These are phyloP conservation scores for Globisporangium carolinianum DNA, from an alignment of 352 stramenopile species.

Conservation along the genomic window DNA sequence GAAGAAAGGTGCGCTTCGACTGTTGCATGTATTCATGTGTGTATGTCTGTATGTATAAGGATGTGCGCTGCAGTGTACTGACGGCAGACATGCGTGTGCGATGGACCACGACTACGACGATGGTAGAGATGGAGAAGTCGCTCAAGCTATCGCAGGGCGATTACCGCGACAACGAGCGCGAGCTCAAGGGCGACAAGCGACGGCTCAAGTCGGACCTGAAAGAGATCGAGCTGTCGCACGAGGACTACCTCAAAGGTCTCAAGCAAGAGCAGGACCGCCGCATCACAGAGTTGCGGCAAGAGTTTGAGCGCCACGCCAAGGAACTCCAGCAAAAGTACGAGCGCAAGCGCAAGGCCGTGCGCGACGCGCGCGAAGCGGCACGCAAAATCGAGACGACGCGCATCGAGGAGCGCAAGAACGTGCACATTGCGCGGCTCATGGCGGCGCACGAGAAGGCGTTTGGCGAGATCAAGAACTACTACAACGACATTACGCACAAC, in stretches of 20 bases:
- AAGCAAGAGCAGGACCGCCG: conserved; percentile 91
- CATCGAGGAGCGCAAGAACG: conserved; percentile 92
- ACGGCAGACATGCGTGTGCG: too few species aligned
- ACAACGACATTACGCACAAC: conserved; percentile 96
- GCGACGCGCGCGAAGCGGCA: conserved; percentile 73
- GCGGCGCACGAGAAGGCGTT: conserved; percentile 91
- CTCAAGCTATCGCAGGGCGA: conserved; percentile 90
- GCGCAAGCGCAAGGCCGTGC: conserved; percentile 70
- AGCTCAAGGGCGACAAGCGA: conserved; percentile 88
- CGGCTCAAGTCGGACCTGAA: conserved; percentile 87
- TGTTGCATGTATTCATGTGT: too few species aligned
- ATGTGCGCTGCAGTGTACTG: too few species aligned
- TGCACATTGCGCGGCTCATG: conserved; percentile 91
- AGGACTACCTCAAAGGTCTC: conserved; percentile 89
- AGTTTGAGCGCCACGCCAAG: conserved; percentile 89
- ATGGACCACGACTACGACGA: too few species aligned
- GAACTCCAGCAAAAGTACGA: conserved; percentile 89
- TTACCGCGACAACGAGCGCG: conserved; percentile 77
- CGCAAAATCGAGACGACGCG: conserved; percentile 81
- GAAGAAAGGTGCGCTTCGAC: conserved; percentile 57
- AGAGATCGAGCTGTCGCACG: conserved; percentile 88
- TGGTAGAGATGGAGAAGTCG: conserved; percentile 71
- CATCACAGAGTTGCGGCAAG: conserved; percentile 86
- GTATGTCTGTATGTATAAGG: too few species aligned
- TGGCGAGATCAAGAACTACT: conserved; percentile 96